Evolutionary conservation across 1,284 basidiomycete species (phyloP), one percentile per base, ranked within the genome.

Genomic region (Papiliotrema fonsecae): DNA sequence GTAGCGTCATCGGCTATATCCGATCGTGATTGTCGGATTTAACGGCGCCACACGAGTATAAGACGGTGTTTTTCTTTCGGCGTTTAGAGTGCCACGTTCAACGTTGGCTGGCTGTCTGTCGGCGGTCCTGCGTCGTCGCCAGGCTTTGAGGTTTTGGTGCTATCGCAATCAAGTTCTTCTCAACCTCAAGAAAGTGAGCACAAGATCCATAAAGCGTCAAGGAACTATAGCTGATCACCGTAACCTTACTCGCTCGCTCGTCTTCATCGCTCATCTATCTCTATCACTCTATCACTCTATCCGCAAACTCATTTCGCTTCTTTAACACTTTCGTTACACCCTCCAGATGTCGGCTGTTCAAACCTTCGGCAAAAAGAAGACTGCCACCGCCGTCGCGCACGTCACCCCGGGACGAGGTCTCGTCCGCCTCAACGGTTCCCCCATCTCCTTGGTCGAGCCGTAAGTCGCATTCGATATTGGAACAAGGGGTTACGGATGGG

Each of bases 351-450:
- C 69, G 54, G 65, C 89, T 79, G 90, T 96, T 64, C 92, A 96
- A 76, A 92, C 88, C 59, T 96, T 96, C 78, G 91, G 91, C 77
- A 96, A 96, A 87, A 96, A 96, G 85, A 94, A 94, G 92, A 96
- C 92, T 72, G 91, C 92, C 60, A 96, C 91, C 57, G 92, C 92
- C 56, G 92, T 96, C 73, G 92, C 92, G 56, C 86, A 93, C 77
- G 89, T 90, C 65, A 88, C 86, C 77, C 91, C 96, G 78, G 96
- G 96, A 67, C 91, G 91, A 77, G 96, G 96, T 55, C 83, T 97
- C 70, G 87, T 99, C 77, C 89, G 93, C 72, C 83, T 99, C 75
- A 97, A 98, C 74, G 93, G 94, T 62, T 87, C 88, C 50, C 96
- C 96, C 72, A 90, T 99, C 78, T 82, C 86, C 74, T 88, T 98